These are phyloP conservation scores for Chlorociboria aeruginascens DNA, from an alignment of 495 filamentous ascomycete genomes.

Conservation along the genomic window DNA sequence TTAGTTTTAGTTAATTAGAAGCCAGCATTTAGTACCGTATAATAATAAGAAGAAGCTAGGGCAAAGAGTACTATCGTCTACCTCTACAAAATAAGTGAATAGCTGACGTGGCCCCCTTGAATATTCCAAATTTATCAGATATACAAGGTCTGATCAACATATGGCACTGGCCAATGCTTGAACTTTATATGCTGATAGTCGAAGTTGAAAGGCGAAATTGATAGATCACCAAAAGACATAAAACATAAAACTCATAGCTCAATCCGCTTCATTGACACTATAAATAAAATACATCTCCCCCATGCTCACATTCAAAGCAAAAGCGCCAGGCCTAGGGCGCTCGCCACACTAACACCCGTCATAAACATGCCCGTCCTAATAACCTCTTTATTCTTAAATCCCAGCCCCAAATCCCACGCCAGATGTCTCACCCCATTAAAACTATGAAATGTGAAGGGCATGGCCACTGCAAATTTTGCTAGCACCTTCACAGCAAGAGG, in stretches of 20 bases:
- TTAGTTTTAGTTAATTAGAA: too few relatives aligned
- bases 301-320: constrained; percentile 25
- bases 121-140: too few relatives aligned
- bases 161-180: too few relatives aligned
- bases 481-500: constrained; percentile 54
- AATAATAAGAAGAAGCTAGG: too few relatives aligned
- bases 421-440: constrained; percentile 88
- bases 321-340: constrained; percentile 47
- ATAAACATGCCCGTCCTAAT: constrained; percentile 64
- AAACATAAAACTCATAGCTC: not conserved
- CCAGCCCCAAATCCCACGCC: constrained; percentile 64
- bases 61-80: too few relatives aligned
- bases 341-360: constrained; percentile 52
- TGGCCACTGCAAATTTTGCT: constrained; percentile 61
- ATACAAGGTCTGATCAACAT: too few relatives aligned
- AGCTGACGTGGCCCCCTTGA: too few relatives aligned
- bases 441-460: constrained; percentile 80
- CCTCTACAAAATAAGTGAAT: too few relatives aligned
- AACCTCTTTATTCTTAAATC: constrained; percentile 58
- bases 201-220: too few relatives aligned
- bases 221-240: not conserved
- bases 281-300: not conserved
- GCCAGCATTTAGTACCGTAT: too few relatives aligned
- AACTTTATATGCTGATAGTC: too few relatives aligned
- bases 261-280: not conserved